phyloP scores from a whole-genome alignment of 768 basidiomycete species.

The Mrakia frigida region DNA sequence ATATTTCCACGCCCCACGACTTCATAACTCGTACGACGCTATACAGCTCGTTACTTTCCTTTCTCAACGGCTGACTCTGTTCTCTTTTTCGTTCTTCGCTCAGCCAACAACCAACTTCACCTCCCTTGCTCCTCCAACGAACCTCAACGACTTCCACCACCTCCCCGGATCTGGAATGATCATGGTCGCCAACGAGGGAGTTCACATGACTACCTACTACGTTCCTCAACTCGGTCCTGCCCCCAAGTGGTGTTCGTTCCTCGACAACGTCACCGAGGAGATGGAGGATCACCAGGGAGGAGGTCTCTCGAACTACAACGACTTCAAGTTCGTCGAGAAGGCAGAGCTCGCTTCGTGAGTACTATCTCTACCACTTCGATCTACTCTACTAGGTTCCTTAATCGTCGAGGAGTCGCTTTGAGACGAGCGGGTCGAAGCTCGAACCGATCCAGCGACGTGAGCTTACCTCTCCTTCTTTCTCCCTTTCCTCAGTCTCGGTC shows the following conservation, averaged over 20 bases:
- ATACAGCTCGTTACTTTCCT: not conserved
- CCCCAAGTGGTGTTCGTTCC: conserved; percentile 93
- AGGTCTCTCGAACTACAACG: conserved; percentile 73
- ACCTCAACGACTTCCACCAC: conserved; percentile 86
- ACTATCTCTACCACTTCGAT: conserved; percentile 20
- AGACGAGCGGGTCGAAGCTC: too few species aligned
- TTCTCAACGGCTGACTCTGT: too few species aligned
- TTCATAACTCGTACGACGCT: not conserved
- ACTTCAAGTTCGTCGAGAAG: conserved; percentile 94
- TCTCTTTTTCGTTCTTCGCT: not conserved
- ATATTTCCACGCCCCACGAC: not conserved
- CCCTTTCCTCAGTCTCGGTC: conserved; percentile 61
- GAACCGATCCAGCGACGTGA: conserved; percentile 8
- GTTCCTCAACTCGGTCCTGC: conserved; percentile 95
- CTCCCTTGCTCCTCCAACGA: conserved; percentile 82
- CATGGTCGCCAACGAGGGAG: conserved; percentile 92
- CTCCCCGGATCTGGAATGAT: conserved; percentile 82
- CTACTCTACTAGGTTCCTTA: conserved; percentile 1
- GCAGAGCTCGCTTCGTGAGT: conserved; percentile 76
- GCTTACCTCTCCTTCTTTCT: not conserved
- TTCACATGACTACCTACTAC: conserved; percentile 89
- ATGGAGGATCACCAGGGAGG: conserved; percentile 77
- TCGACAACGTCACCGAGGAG: conserved; percentile 97
- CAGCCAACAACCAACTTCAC: conserved; percentile 81
- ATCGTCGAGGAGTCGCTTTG: too few species aligned